Evolutionary conservation across 2,329 filamentous ascomycete species (phyloP), one percentile per base, ranked within the genome.

Genomic region (Talaromyces sp.): DNA sequence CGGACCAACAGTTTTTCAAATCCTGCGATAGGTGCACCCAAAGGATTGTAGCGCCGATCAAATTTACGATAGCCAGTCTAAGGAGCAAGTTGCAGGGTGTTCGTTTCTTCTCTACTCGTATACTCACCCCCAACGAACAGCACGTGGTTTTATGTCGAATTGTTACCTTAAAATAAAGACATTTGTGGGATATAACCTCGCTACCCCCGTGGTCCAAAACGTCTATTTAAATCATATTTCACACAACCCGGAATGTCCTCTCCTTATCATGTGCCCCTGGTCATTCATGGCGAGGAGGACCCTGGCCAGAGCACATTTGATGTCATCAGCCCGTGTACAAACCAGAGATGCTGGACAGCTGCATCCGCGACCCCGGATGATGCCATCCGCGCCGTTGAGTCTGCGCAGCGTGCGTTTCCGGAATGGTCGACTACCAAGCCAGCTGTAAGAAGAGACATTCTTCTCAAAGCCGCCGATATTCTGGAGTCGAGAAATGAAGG

Each of bases 391-490:
- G 85, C 85, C 32, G 72, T 82, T 29, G 72, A 77, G 21, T 84
- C 87, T 11, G 88, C 89, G 1, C 76, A 83, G 10, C 76, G 78
- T 2, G 89, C 90, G 1, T 87, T 89, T 71, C 81, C 81, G 53
- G 72, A 81, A 57, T 94, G 90, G 90, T 81, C 82, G 21, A 81
- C 80, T 60, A 83, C 84, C 2, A 85, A 84, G 35, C 83, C 86
- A 1, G 69, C 77, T n/a, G 67, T 79, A 19, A 85, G 88, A 31
- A 85, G 89, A 19, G 83, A 88, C 63, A 85, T 93, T 66, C 81
- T 94, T 55, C 78, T 90, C 63, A 86, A 85, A 70, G 87, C 88
- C 0, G 86, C 88, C 10, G 84, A 86, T 9, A 74, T 92, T 69
- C 75, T 57, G 2, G 71, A 74, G 38, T 62, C 64, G 19, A 68